A percentile compares a stretch with the other conserved stretches of the same genome.
phyloP scores from a whole-genome alignment of 169 alveolate genomes.

The Perkinsus marinus region DNA sequence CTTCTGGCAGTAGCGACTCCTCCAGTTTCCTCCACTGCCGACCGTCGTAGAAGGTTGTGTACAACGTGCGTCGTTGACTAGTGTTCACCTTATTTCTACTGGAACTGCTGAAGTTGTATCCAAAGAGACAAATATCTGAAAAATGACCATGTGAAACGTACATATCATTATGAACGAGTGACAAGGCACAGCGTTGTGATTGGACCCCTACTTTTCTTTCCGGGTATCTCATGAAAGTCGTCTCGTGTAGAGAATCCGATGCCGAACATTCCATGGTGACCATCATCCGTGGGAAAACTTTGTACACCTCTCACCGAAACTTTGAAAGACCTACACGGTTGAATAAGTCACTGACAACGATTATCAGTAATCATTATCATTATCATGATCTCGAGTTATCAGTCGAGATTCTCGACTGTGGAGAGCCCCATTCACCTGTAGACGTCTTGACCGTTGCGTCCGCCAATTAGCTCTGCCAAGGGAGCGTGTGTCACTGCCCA shows the following conservation, averaged over 20 bases:
- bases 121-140: neutral
- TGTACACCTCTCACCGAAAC: neutral
- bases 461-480: neutral
- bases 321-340: neutral
- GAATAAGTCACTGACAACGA: too few relatives aligned
- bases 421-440: neutral
- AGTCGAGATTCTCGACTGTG: neutral
- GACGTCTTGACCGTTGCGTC: neutral
- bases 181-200: too few relatives aligned
- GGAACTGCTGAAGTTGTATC: neutral
- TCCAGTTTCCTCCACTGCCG: neutral
- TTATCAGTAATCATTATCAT: too few relatives aligned
- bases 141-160: neutral
- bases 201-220: neutral
- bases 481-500: neutral
- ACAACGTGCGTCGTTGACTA: neutral
- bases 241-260: neutral
- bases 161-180: too few relatives aligned
- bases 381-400: too few relatives aligned
- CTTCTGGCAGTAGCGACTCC: neutral
- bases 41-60: neutral
- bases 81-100: neutral
- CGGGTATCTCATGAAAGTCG: neutral
- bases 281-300: neutral
- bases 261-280: neutral